Percentiles rank a stretch among this genome's conserved stretches.
These are phyloP conservation scores for Scleroderma bovista DNA, from an alignment of 768 basidiomycete genomes.

Conservation along the genomic window DNA sequence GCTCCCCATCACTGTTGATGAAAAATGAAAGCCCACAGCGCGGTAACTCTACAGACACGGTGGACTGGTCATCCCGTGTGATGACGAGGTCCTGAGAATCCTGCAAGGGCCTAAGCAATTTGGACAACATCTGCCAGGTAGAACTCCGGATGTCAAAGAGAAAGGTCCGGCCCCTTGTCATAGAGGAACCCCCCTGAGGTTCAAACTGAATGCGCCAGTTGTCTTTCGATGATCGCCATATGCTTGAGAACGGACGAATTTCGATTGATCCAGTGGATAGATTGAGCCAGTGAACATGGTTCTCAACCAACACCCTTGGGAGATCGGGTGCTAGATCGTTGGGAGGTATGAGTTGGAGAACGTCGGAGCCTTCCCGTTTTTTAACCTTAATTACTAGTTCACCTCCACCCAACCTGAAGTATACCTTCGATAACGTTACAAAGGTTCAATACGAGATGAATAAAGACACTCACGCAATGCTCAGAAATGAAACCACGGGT, in stretches of 20 bases:
- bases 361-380: not conserved
- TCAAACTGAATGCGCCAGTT: slow-evolving; percentile 18
- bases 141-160: not conserved
- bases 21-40: slow-evolving; percentile 23
- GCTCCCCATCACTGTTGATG: slow-evolving; percentile 10
- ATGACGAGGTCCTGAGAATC: not conserved
- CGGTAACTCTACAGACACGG: slow-evolving; percentile 31
- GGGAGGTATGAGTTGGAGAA: slow-evolving; percentile 21
- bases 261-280: slow-evolving; percentile 18
- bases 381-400: slow-evolving; percentile 18
- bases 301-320: slow-evolving; percentile 17
- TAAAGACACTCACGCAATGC: slow-evolving; percentile 4
- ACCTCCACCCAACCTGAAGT: slow-evolving; percentile 14
- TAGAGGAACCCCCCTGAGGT: not conserved
- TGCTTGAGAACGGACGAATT: slow-evolving; percentile 19
- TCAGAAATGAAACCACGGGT: slow-evolving; percentile 11
- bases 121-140: slow-evolving; percentile 7
- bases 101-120: not conserved
- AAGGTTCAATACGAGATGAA: not conserved
- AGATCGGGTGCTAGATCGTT: slow-evolving; percentile 19
- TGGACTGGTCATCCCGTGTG: not conserved
- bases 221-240: slow-evolving; percentile 21
- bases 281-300: slow-evolving; percentile 29
- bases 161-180: not conserved
- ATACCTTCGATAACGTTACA: slow-evolving; percentile 21